Conservation (phyloP, 1,284 basidiomycete genomes). For the Termitomyces sp. region DNA sequence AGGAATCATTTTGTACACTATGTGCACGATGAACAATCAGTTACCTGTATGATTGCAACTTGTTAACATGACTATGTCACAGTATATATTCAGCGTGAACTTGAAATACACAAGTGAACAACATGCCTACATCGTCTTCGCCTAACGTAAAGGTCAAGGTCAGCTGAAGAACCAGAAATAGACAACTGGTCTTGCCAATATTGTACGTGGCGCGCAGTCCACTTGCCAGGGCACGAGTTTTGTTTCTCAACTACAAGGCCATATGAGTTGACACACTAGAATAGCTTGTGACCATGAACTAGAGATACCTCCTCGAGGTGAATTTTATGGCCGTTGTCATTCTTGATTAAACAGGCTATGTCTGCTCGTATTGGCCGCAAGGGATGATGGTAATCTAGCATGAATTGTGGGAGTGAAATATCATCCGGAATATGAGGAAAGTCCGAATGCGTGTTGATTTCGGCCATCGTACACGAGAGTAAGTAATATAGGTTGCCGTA, state of each 20-base stretch:
- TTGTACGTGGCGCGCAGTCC: constrained; percentile 40
- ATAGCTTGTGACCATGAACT: background rate
- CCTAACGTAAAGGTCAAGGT: constrained; percentile 22
- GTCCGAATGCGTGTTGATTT: constrained; percentile 21
- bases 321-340: constrained; percentile 41
- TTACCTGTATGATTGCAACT: constrained; percentile 60
- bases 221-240: constrained; percentile 51
- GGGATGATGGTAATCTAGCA: constrained; percentile 55
- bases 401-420: constrained; percentile 61
- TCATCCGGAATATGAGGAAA: constrained; percentile 58
- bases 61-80: constrained; percentile 47
- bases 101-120: background rate
- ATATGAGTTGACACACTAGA: background rate
- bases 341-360: constrained; percentile 56
- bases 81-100: background rate
- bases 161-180: background rate
- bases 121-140: constrained; percentile 45
- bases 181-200: constrained; percentile 30
- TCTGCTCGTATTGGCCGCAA: constrained; percentile 36
- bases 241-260: constrained; percentile 37
- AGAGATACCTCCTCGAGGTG: constrained; percentile 40
- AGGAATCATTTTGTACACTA: background rate
- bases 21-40: background rate
- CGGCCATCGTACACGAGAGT: constrained; percentile 11
- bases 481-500: constrained; percentile 1